Percentiles rank a stretch among this genome's conserved stretches.
phyloP scores from a whole-genome alignment of 2,329 filamentous ascomycete genomes.

The Penicillium oxalicum region DNA sequence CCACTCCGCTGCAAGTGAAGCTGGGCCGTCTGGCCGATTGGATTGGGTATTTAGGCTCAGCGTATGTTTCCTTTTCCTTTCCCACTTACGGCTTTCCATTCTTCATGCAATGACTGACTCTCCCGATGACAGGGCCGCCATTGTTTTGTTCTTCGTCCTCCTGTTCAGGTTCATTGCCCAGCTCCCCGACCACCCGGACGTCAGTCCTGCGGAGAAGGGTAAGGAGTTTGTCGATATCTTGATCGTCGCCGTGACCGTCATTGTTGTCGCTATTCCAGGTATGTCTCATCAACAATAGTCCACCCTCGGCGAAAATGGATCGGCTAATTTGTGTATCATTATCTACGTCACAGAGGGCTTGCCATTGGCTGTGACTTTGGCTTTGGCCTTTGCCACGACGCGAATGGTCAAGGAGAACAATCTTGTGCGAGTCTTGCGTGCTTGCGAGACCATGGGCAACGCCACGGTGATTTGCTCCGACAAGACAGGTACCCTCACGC shows the following conservation, averaged over 20 bases:
- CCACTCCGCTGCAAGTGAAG: constrained; percentile 71
- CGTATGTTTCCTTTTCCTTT: constrained; percentile 26
- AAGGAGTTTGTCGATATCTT: constrained; percentile 71
- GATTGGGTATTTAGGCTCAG: constrained; percentile 71
- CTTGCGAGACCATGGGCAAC: constrained; percentile 77
- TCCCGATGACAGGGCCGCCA: constrained; percentile 48
- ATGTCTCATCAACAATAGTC: constrained; percentile 7
- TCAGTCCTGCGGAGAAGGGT: constrained; percentile 64
- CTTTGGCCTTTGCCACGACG: constrained; percentile 69
- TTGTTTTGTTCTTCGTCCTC: constrained; percentile 75
- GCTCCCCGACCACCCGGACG: constrained; percentile 48
- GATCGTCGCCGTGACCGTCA: constrained; percentile 72
- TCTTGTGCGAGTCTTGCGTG: constrained; percentile 67
- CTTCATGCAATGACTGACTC: constrained; percentile 2
- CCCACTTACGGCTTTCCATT: not conserved
- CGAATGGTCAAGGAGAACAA: constrained; percentile 75
- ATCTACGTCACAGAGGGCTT: constrained; percentile 53
- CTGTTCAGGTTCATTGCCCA: constrained; percentile 77
- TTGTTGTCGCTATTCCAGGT: constrained; percentile 68
- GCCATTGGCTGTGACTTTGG: constrained; percentile 70
- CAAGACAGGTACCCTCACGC: constrained; percentile 69
- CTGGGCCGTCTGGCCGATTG: constrained; percentile 69
- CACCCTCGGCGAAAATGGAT: no score
- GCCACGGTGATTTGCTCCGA: constrained; percentile 75
- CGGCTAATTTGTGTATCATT: no score